Evolutionary conservation across 768 basidiomycete genomes (phyloP).

Genomic region (Hebeloma cylindrosporum): DNA sequence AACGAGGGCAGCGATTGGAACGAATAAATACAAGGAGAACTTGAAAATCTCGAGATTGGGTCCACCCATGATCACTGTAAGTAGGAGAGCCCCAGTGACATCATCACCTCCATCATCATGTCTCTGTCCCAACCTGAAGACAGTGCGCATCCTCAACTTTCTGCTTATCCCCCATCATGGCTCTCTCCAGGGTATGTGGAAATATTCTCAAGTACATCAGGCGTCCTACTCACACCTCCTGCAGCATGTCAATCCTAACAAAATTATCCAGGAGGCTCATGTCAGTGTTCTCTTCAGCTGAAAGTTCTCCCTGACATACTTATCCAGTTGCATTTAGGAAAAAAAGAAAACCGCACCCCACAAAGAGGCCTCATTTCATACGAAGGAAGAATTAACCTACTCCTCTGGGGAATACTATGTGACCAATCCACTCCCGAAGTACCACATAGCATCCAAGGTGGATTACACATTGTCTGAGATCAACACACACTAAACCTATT

Average conservation of each 20-base stretch:
- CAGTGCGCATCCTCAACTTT: conserved; percentile 4
- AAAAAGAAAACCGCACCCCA: conserved; percentile 35
- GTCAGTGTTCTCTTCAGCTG: conserved; percentile 30
- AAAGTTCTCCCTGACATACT: conserved; percentile 3
- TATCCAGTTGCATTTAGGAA: conserved; percentile 4
- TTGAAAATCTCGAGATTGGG: conserved; percentile 90
- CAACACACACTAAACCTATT: neutral
- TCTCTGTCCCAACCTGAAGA: neutral
- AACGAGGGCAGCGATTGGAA: conserved; percentile 76
- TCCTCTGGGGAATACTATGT: conserved; percentile 65
- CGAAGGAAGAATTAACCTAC: conserved; percentile 34
- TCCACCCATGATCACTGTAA: conserved; percentile 49
- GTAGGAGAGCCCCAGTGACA: neutral
- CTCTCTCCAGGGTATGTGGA: conserved; percentile 55
- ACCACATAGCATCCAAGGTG: conserved; percentile 57
- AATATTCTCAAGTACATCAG: neutral
- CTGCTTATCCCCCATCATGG: conserved; percentile 38
- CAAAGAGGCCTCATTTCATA: conserved; percentile 6
- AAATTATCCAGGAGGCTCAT: conserved; percentile 57
- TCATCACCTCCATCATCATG: conserved; percentile 9
- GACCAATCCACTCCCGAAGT: conserved; percentile 72
- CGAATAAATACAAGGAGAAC: conserved; percentile 83
- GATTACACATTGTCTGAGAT: neutral
- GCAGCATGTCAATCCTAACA: conserved; percentile 65
- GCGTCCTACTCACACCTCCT: neutral